Percentiles rank a stretch among this genome's conserved stretches.
phyloP scores from a whole-genome alignment of 257 asterid species.

The Nicotiana paniculata region DNA sequence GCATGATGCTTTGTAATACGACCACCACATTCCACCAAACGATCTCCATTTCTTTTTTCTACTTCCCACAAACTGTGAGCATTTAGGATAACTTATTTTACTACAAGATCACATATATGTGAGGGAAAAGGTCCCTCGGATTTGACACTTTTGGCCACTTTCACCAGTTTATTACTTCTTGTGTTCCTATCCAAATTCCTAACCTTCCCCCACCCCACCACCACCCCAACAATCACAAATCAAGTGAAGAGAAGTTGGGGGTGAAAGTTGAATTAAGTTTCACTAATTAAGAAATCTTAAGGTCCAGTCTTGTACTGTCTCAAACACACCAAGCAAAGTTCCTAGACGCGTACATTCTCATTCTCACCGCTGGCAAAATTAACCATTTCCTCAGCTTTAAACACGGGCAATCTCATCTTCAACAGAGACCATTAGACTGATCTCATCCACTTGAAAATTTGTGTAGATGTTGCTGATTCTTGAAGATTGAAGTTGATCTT shows the following conservation, averaged over 20 bases:
- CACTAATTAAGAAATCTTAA: not conserved
- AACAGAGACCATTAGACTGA: not conserved
- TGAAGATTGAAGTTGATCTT: not conserved
- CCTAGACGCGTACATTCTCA: not conserved
- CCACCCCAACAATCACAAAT: not conserved
- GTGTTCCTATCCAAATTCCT: constrained; percentile 6
- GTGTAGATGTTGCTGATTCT: not conserved
- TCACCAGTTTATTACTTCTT: constrained; percentile 14
- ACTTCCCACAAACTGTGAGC: constrained; percentile 2
- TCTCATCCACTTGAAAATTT: not conserved
- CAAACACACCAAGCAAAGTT: not conserved
- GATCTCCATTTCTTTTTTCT: not conserved
- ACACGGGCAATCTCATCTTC: not conserved
- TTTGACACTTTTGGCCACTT: constrained; percentile 21
- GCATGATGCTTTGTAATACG: constrained; percentile 4
- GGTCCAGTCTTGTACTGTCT: not conserved
- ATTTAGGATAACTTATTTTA: constrained; percentile 25
- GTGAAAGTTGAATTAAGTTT: not conserved
- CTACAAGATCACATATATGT: constrained; percentile 3
- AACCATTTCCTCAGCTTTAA: not conserved
- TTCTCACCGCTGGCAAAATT: not conserved
- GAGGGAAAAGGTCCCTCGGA: not conserved
- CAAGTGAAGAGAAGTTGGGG: not conserved
- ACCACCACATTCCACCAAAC: constrained; percentile 5
- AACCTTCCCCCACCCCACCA: constrained; percentile 14